Evolutionary conservation across 1,284 basidiomycete species (phyloP).

Genomic region (Vanrija pseudolonga): DNA sequence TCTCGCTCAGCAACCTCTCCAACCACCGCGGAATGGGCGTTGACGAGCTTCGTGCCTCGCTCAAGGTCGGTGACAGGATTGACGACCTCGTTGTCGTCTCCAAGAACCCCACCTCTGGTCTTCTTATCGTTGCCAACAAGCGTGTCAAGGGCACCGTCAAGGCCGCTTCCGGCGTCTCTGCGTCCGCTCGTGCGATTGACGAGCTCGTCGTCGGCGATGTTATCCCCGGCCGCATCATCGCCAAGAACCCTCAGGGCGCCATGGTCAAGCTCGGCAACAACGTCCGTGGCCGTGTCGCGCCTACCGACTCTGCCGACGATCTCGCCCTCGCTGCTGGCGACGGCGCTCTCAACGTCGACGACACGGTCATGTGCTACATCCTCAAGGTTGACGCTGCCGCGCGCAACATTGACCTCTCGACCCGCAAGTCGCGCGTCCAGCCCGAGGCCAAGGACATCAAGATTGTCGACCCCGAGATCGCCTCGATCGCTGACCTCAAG

Average conservation of each 20-base stretch:
- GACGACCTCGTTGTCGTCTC: slow-evolving; percentile 80
- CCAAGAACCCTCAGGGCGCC: slow-evolving; percentile 62
- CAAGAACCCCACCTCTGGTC: slow-evolving; percentile 79
- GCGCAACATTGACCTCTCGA: slow-evolving; percentile 71
- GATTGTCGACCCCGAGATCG: slow-evolving; percentile 66
- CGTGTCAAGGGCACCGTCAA: slow-evolving; percentile 48
- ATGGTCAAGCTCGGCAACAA: slow-evolving; percentile 68
- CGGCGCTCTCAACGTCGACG: slow-evolving; percentile 62
- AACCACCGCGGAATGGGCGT: slow-evolving; percentile 67
- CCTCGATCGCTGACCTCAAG: slow-evolving; percentile 62
- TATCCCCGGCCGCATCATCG: slow-evolving; percentile 71
- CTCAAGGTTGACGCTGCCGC: slow-evolving; percentile 63
- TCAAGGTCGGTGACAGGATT: slow-evolving; percentile 71
- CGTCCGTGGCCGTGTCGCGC: slow-evolving; percentile 70
- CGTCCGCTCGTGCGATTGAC: slow-evolving; percentile 59
- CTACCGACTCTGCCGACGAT: slow-evolving; percentile 77
- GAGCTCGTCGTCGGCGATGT: slow-evolving; percentile 66
- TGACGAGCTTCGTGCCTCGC: slow-evolving; percentile 63
- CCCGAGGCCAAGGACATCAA: slow-evolving; percentile 39
- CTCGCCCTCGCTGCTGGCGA: slow-evolving; percentile 52
- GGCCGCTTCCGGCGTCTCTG: slow-evolving; percentile 55
- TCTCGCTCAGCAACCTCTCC: slow-evolving; percentile 85
- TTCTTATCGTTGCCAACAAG: slow-evolving; percentile 76
- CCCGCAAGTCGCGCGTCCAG: slow-evolving; percentile 63
- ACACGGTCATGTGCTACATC: slow-evolving; percentile 66